These are phyloP conservation scores for Ogataea paradorogensis DNA, from an alignment of 805 yeast species.

Conservation along the genomic window DNA sequence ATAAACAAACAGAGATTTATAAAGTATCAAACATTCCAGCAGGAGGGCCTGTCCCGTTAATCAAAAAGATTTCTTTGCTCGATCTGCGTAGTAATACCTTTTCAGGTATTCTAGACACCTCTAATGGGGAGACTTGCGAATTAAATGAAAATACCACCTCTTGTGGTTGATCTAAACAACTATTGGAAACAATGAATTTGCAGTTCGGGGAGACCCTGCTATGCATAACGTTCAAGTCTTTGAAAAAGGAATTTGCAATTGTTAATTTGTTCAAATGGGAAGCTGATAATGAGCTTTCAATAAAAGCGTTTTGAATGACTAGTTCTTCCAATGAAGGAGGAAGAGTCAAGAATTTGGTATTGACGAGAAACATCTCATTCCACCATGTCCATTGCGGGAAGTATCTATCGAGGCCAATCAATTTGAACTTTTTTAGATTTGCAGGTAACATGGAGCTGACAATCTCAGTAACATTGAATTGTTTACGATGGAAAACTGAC, in stretches of 20 bases:
- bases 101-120: conserved; percentile 7
- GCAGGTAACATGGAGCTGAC: conserved; percentile 9
- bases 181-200: conserved; percentile 5
- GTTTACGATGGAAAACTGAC: conserved; percentile 8
- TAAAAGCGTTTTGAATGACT: conserved; percentile 10
- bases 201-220: conserved; percentile 3
- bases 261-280: conserved; percentile 5
- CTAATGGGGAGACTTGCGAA: background rate
- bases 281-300: conserved; percentile 5
- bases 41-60: conserved; percentile 11
- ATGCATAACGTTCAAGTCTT: conserved; percentile 2
- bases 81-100: conserved; percentile 10
- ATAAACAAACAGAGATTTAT: background rate
- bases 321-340: conserved; percentile 3
- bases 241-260: conserved; percentile 11
- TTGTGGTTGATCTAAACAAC: conserved; percentile 5
- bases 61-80: conserved; percentile 5
- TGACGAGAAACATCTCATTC: conserved; percentile 12
- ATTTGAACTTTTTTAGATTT: conserved; percentile 2
- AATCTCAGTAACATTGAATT: conserved; percentile 4
- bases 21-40: background rate
- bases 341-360: conserved; percentile 5
- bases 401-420: conserved; percentile 11
- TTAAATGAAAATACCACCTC: background rate
- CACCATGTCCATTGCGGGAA: conserved; percentile 19